phyloP scores from a whole-genome alignment of 352 stramenopile genomes.

The Phytophthora constricta region DNA sequence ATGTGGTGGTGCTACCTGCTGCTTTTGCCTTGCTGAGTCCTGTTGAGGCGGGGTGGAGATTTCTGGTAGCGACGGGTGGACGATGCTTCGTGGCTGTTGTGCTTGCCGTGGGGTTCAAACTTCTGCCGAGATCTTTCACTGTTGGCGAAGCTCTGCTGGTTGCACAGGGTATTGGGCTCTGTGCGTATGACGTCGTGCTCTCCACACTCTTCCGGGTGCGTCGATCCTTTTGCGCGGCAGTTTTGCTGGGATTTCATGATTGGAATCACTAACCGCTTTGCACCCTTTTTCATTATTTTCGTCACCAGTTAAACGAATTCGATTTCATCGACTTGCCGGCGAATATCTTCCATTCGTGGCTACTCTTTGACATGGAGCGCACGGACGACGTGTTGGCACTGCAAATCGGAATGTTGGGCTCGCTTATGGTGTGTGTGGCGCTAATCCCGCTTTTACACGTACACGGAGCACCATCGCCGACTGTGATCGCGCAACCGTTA shows the following conservation, averaged over 20 bases:
- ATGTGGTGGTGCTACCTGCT: slow-evolving; percentile 45
- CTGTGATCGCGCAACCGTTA: slow-evolving; percentile 41
- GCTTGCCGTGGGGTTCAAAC: slow-evolving; percentile 47
- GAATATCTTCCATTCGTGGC: slow-evolving; percentile 29
- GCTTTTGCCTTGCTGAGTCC: slow-evolving; percentile 31
- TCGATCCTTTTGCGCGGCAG: no score
- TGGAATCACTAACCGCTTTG: neutral
- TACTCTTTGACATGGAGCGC: slow-evolving; percentile 41
- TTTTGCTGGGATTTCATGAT: neutral
- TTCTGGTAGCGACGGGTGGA: slow-evolving; percentile 45
- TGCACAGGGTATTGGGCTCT: slow-evolving; percentile 62
- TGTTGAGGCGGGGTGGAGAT: slow-evolving; percentile 41
- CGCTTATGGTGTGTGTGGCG: slow-evolving; percentile 53
- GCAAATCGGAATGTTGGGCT: slow-evolving; percentile 62
- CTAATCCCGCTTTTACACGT: slow-evolving; percentile 51
- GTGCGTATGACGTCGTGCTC: slow-evolving; percentile 58
- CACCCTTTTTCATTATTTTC: neutral
- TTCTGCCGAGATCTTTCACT: slow-evolving; percentile 73
- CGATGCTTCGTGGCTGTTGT: slow-evolving; percentile 43
- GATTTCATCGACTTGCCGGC: slow-evolving; percentile 23
- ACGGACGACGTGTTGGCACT: slow-evolving; percentile 57
- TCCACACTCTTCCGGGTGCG: slow-evolving; percentile 51
- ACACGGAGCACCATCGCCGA: slow-evolving; percentile 55
- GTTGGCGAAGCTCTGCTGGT: slow-evolving; percentile 75
- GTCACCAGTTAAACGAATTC: slow-evolving; percentile 24